A percentile compares a stretch with the other conserved stretches of the same genome.
Conservation (phyloP, 2,329 filamentous ascomycete genomes). For the Penicillium thymicola region DNA sequence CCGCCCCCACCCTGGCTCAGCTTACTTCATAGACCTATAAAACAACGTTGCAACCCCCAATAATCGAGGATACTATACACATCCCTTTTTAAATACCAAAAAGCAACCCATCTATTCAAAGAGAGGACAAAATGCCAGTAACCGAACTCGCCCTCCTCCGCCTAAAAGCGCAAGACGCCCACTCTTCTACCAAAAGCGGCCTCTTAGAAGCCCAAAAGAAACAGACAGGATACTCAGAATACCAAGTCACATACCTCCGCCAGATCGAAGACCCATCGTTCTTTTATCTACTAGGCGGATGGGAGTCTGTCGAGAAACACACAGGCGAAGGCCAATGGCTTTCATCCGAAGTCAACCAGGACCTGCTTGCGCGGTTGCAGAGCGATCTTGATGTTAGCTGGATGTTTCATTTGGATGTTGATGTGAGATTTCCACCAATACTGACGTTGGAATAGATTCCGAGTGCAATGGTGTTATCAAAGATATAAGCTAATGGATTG, state of each 20-base stretch:
- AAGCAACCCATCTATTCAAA: background rate
- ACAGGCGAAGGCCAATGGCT: conserved; percentile 39
- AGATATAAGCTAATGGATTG: background rate
- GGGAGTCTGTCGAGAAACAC: conserved; percentile 45
- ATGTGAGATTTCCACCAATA: conserved; percentile 21
- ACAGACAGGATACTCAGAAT: conserved; percentile 38
- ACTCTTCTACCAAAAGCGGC: conserved; percentile 23
- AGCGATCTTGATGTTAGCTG: conserved; percentile 41
- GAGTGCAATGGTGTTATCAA: background rate
- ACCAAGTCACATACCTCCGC: conserved; percentile 39
- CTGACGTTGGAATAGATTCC: too few relatives aligned
- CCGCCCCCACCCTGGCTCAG: background rate
- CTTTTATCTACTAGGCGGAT: conserved; percentile 48
- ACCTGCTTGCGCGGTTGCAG: conserved; percentile 35
- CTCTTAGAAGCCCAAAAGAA: conserved; percentile 37
- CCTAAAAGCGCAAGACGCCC: conserved; percentile 26
- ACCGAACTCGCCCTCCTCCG: conserved; percentile 48
- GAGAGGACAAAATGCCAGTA: conserved; percentile 6
- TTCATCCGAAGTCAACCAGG: conserved; percentile 42
- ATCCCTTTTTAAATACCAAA: too few relatives aligned
- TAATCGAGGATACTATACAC: fast-evolving
- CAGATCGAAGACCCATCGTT: conserved; percentile 45
- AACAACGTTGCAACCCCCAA: background rate
- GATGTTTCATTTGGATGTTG: conserved; percentile 44
- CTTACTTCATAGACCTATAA: background rate